phyloP scores from a whole-genome alignment of 169 alveolate species.

The Cardiosporidium cionae region DNA sequence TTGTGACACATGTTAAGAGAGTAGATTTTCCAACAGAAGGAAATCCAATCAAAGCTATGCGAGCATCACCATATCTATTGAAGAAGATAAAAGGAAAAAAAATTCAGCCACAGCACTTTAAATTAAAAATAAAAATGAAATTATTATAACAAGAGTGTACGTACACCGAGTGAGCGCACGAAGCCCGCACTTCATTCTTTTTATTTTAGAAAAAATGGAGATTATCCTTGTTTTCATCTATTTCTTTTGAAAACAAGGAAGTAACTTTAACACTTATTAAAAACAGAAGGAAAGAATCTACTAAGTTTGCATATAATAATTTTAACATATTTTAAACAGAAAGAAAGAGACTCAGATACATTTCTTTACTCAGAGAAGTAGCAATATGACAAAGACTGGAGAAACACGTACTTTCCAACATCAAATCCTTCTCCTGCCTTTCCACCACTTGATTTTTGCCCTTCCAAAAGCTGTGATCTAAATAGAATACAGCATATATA shows the following conservation, averaged over 20 bases:
- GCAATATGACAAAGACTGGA: neutral
- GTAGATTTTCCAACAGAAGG: constrained; percentile 99
- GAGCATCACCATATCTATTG: constrained; percentile 94
- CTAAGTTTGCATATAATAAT: neutral
- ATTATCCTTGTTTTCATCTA: neutral
- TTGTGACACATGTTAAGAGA: constrained; percentile 85
- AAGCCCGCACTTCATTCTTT: too few relatives aligned
- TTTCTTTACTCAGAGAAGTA: neutral
- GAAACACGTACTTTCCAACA: constrained; percentile 39
- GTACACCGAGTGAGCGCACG: too few relatives aligned
- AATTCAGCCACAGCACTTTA: neutral
- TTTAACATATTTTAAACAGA: neutral
- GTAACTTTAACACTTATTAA: too few relatives aligned
- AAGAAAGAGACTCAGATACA: neutral
- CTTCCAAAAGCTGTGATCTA: constrained; percentile 74
- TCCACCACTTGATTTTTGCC: constrained; percentile 64
- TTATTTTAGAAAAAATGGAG: neutral
- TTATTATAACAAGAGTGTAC: neutral
- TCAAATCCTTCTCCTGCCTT: constrained; percentile 85
- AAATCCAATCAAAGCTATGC: constrained; percentile 97
- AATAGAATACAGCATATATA: neutral
- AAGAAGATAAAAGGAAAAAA: neutral
- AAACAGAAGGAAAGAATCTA: neutral
- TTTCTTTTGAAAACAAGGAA: neutral
- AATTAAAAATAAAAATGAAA: neutral